Conservation (phyloP, 1,139 yeast genomes). For the Kodamaea alishanica region DNA sequence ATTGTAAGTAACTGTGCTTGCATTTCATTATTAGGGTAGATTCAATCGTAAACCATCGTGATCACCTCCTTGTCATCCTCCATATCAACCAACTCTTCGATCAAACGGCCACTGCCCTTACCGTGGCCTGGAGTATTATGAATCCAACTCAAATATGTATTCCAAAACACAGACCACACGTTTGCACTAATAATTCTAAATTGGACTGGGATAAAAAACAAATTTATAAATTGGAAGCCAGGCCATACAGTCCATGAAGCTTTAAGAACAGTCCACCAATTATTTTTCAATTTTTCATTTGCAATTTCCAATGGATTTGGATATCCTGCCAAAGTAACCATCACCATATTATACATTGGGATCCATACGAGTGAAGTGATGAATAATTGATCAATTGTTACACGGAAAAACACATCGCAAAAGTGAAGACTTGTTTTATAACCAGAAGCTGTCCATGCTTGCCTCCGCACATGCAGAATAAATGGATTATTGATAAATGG, state of each 20-base stretch:
- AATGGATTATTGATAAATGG: constrained; percentile 48
- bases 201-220: constrained; percentile 41
- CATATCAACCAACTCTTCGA: constrained; percentile 42
- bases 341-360: constrained; percentile 42
- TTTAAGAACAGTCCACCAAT: constrained; percentile 43
- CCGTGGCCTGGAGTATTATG: constrained; percentile 47
- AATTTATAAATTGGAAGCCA: constrained; percentile 36
- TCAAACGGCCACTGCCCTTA: constrained; percentile 31
- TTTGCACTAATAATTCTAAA: constrained; percentile 39
- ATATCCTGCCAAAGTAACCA: constrained; percentile 38
- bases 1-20: too few relatives aligned
- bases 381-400: constrained; percentile 35
- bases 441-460: constrained; percentile 14
- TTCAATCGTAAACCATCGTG: constrained; percentile 29
- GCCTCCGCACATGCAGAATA: constrained; percentile 14
- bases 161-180: constrained; percentile 45
- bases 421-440: constrained; percentile 17
- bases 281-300: constrained; percentile 30
- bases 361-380: constrained; percentile 37
- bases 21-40: too few relatives aligned
- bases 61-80: constrained; percentile 30
- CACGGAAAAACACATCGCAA: constrained; percentile 36
- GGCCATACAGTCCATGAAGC: constrained; percentile 49
- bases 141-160: constrained; percentile 41
- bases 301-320: constrained; percentile 36